Conservation (phyloP, 164 flowering plant genomes). For the Taxillus chinensis region DNA sequence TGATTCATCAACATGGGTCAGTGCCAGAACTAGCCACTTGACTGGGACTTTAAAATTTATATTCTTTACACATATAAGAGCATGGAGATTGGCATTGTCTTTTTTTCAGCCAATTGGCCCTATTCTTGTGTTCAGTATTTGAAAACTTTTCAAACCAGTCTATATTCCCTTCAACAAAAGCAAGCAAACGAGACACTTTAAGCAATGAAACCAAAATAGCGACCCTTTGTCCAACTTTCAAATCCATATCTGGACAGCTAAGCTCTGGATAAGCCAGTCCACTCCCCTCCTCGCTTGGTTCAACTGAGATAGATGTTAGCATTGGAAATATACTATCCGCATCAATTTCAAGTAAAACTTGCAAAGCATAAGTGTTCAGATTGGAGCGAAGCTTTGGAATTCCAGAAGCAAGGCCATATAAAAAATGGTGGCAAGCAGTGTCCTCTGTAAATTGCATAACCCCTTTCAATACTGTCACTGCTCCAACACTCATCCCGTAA, state of each 20-base stretch:
- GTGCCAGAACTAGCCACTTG: constrained; percentile 68
- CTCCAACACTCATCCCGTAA: constrained; percentile 94
- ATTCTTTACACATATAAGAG: constrained; percentile 57
- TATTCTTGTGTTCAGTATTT: constrained; percentile 10
- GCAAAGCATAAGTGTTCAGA: constrained; percentile 83
- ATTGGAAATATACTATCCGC: constrained; percentile 81
- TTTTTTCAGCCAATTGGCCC: constrained; percentile 1
- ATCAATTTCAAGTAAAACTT: constrained; percentile 71
- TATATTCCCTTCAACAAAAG: constrained; percentile 89
- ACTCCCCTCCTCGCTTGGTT: constrained; percentile 24
- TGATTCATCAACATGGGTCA: constrained; percentile 83
- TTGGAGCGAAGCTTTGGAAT: constrained; percentile 76
- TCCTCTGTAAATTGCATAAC: constrained; percentile 53
- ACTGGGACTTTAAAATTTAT: constrained; percentile 46
- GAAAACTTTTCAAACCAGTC: constrained; percentile 29
- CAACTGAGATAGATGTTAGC: constrained; percentile 63
- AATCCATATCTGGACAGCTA: constrained; percentile 17
- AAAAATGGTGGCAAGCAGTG: constrained; percentile 68
- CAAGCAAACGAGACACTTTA: constrained; percentile 79
- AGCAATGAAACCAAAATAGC: constrained; percentile 83
- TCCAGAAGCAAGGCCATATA: constrained; percentile 84
- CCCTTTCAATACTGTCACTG: constrained; percentile 76
- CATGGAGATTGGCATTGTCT: constrained; percentile 21
- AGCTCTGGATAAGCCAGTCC: constrained; percentile 27
- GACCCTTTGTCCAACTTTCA: constrained; percentile 58